A percentile compares a stretch with the other conserved stretches of the same genome.
These are phyloP conservation scores for Thuidium tamariscinum DNA, from an alignment of 225 moss, liverwort and hornwort species.

Conservation along the genomic window DNA sequence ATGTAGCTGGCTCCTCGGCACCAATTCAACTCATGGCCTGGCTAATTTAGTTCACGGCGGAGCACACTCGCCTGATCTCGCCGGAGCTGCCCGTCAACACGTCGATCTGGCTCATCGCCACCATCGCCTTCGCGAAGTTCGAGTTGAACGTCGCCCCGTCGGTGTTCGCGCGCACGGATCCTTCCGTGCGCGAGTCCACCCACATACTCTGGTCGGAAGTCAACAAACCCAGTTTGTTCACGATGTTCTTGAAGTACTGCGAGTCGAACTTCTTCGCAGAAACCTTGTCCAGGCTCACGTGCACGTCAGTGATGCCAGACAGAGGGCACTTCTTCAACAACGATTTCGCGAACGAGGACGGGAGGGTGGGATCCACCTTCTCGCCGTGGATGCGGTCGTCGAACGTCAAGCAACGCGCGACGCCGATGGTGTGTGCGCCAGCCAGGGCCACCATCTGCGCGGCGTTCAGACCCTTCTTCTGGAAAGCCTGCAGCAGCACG, in stretches of 20 bases:
- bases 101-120: background rate
- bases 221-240: too few relatives aligned
- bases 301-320: too few relatives aligned
- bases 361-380: background rate
- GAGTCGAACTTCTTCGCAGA: too few relatives aligned
- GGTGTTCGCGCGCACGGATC: background rate
- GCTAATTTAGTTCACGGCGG: background rate
- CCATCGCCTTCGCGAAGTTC: background rate
- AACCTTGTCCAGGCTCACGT: too few relatives aligned
- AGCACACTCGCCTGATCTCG: background rate
- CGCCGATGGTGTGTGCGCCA: background rate
- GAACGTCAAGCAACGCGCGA: background rate
- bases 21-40: background rate
- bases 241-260: too few relatives aligned
- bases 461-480: too few relatives aligned
- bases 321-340: too few relatives aligned
- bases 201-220: too few relatives aligned
- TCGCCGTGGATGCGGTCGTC: background rate
- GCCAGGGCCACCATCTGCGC: too few relatives aligned
- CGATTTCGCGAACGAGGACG: background rate
- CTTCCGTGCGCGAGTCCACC: too few relatives aligned
- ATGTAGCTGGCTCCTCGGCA: too few relatives aligned
- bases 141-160: background rate
- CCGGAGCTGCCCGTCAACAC: background rate
- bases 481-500: too few relatives aligned